Percentiles rank a stretch among this genome's conserved stretches.
Evolutionary conservation across 345 rosid species (phyloP).

Genomic region (Hirschfeldia incana): DNA sequence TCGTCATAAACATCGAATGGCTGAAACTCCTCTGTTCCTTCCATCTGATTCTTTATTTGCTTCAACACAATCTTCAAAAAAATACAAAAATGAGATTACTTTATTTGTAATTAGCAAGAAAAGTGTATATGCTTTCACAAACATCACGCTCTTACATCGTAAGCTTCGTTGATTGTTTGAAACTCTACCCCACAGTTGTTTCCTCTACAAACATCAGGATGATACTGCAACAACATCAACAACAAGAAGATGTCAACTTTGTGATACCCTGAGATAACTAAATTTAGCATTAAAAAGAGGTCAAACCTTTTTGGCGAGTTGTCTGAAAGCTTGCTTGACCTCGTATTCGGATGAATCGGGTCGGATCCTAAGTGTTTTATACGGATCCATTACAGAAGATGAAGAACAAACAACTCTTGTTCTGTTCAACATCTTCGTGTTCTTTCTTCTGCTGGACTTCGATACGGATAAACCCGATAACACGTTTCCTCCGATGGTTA

Average conservation of each 20-base stretch:
- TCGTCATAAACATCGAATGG: slow-evolving; percentile 50
- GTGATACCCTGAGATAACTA: not conserved
- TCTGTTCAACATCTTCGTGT: slow-evolving; percentile 39
- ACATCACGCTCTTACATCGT: slow-evolving; percentile 56
- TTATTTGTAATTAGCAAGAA: not conserved
- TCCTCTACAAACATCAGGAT: slow-evolving; percentile 98
- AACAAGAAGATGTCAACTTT: not conserved
- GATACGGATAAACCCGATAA: slow-evolving; percentile 39
- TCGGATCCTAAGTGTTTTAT: slow-evolving; percentile 65
- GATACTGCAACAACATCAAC: slow-evolving; percentile 55
- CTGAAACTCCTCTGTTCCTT: slow-evolving; percentile 31
- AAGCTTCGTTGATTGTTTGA: slow-evolving; percentile 82
- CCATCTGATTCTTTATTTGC: slow-evolving; percentile 52
- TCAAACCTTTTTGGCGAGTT: slow-evolving; percentile 77
- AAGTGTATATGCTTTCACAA: not conserved
- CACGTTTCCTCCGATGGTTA: slow-evolving; percentile 51
- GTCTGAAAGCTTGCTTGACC: slow-evolving; percentile 83
- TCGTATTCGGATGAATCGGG: slow-evolving; percentile 83
- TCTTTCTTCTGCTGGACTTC: slow-evolving; percentile 41
- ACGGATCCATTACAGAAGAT: slow-evolving; percentile 62
- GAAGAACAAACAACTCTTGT: slow-evolving; percentile 44
- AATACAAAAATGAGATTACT: not conserved
- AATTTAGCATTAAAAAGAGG: not conserved
- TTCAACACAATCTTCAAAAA: slow-evolving; percentile 56
- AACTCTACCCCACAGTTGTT: slow-evolving; percentile 74